phyloP scores from a whole-genome alignment of 441 rosid species.

The Arabidopsis hybrid region DNA sequence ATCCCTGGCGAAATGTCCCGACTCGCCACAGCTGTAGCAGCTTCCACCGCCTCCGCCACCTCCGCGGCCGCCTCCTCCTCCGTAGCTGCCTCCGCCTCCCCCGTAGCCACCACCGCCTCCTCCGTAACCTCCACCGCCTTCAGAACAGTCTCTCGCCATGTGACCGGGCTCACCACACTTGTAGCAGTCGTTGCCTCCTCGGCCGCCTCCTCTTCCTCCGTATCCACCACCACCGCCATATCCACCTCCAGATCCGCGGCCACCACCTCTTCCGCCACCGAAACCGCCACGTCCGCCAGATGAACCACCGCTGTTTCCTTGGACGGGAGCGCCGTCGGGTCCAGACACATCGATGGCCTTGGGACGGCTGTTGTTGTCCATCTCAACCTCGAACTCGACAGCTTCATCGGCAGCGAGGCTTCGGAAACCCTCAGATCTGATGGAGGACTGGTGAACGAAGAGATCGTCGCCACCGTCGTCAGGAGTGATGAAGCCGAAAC shows the following conservation, averaged over 20 bases:
- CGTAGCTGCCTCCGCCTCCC: conserved; percentile 36
- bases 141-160: conserved; percentile 46
- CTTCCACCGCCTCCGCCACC: conserved; percentile 49
- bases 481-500: conserved; percentile 74
- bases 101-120: conserved; percentile 44
- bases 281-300: conserved; percentile 50
- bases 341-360: conserved; percentile 71
- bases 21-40: conserved; percentile 66
- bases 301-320: conserved; percentile 50
- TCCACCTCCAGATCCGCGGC: conserved; percentile 38
- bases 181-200: conserved; percentile 41
- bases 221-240: conserved; percentile 34
- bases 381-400: conserved; percentile 64
- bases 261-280: conserved; percentile 42
- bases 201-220: conserved; percentile 38
- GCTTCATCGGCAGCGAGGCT: conserved; percentile 68
- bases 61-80: conserved; percentile 8
- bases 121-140: conserved; percentile 35
- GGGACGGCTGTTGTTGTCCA: conserved; percentile 51
- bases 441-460: conserved; percentile 77
- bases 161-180: conserved; percentile 44
- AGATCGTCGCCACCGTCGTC: conserved; percentile 74
- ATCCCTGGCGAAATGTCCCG: conserved; percentile 75
- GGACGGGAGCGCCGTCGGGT: conserved; percentile 56
- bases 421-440: conserved; percentile 68